Evolutionary conservation across 352 stramenopile species (phyloP), one percentile per base, ranked within the genome.

Genomic region (Phytophthora capsici): DNA sequence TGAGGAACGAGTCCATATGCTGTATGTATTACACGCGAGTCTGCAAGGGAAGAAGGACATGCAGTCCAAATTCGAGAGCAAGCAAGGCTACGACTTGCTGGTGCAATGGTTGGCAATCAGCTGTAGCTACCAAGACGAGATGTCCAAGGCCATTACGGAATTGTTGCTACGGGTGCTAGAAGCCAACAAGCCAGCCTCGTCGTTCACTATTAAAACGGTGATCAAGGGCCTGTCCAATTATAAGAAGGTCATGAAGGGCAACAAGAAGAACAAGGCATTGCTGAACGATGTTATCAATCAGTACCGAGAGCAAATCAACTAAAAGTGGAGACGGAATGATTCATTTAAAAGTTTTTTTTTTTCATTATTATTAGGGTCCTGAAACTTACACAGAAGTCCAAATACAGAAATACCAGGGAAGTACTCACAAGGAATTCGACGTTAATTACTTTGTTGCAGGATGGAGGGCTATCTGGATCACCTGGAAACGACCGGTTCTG

Each of bases 381-480:
- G 57, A 64, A 64, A 64, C 57, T 16, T 9, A 44, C 22, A 10
- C 5, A 46, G 25, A 26, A 8, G 13, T 30, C 20, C 19, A n/a
- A n/a, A n/a, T n/a, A n/a, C 41, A 28, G 28, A 53, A 61, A 61
- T 50, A 46, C 41, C 26, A 40, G 41, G 28, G 34, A 57, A 59
- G 23, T 7, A 17, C 16, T 14, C 22, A 44, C 41, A 36, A 20
- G 28, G 28, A 9, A 23, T 44, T 30, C 17, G 28, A 4, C 12
- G 12, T 19, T 62, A 47, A 46, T 57, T 50, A 30, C n/a, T 34
- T 25, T 56, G n/a, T 34, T 22, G 3, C 12, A 52, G 30, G 37
- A 90, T 90, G 83, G 64, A 90, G 43, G 83, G 83, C 57, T 86
- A 80, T 12, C 61, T 91, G 22, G 81, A 88, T 50, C 71, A 87